These are phyloP conservation scores for Sapria himalayana DNA, from an alignment of 345 rosid genomes.

Conservation along the genomic window DNA sequence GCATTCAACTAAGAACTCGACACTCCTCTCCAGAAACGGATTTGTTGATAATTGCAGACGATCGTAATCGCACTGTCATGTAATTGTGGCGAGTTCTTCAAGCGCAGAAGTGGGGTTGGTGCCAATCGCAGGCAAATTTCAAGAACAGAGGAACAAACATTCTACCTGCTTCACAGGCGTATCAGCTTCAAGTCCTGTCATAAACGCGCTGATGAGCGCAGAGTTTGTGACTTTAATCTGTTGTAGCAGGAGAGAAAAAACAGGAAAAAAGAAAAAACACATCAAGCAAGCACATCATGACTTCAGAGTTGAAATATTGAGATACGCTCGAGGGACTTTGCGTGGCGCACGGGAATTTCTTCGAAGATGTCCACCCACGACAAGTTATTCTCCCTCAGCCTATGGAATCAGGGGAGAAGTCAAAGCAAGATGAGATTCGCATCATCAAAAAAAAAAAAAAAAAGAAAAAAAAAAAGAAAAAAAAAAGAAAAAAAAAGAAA, in stretches of 20 bases:
- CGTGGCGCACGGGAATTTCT: constrained; percentile 98
- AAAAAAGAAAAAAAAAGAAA: too few relatives aligned
- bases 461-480: too few relatives aligned
- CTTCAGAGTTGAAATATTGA: neutral
- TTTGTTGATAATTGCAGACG: constrained; percentile 66
- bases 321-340: constrained; percentile 17
- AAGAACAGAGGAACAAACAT: too few relatives aligned
- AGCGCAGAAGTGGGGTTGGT: too few relatives aligned
- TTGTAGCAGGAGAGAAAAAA: constrained; percentile 2
- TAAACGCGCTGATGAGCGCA: constrained; percentile 89
- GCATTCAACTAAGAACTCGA: constrained; percentile 92
- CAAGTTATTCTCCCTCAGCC: constrained; percentile 96
- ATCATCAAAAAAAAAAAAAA: too few relatives aligned
- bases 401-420: constrained; percentile 8
- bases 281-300: neutral
- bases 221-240: constrained; percentile 98
- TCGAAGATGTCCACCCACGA: constrained; percentile 99
- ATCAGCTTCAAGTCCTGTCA: constrained; percentile 88
- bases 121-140: too few relatives aligned
- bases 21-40: constrained; percentile 72
- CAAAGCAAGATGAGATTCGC: too few relatives aligned
- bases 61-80: constrained; percentile 69
- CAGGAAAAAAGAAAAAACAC: neutral
- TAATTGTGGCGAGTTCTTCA: too few relatives aligned
- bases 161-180: constrained; percentile 71